phyloP scores from a whole-genome alignment of 257 asterid genomes.

The Paulownia fortunei region DNA sequence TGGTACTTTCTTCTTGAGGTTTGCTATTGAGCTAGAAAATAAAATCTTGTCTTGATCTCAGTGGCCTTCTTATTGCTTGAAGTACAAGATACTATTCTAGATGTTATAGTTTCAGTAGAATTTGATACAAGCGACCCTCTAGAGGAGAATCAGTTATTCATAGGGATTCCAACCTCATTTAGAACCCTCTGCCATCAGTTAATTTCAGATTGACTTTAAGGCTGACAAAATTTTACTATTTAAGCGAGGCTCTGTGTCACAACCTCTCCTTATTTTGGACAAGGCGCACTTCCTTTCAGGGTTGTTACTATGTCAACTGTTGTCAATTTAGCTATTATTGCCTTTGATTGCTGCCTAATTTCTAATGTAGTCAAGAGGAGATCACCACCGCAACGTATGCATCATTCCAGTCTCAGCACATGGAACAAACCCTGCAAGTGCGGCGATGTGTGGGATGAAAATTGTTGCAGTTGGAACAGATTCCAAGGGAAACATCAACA shows the following conservation, averaged over 20 bases:
- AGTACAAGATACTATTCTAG: neutral
- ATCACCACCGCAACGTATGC: slow-evolving; percentile 89
- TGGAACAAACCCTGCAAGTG: slow-evolving; percentile 98
- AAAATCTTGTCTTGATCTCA: neutral
- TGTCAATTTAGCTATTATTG: neutral
- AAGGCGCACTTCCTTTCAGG: too few relatives aligned
- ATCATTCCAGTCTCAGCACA: slow-evolving; percentile 98
- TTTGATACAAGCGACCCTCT: neutral
- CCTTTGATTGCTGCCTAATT: neutral
- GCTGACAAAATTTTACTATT: too few relatives aligned
- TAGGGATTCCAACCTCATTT: too few relatives aligned
- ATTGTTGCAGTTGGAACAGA: slow-evolving; percentile 95
- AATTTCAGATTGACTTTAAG: too few relatives aligned
- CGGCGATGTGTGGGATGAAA: slow-evolving; percentile 99
- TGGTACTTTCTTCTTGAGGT: neutral
- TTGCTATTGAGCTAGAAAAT: neutral
- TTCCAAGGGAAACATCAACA: slow-evolving; percentile 94
- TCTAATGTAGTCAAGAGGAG: slow-evolving; percentile 81
- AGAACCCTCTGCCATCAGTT: too few relatives aligned
- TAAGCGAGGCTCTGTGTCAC: too few relatives aligned
- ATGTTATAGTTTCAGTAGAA: neutral
- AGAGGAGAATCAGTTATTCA: neutral
- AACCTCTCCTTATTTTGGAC: too few relatives aligned
- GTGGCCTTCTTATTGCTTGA: neutral
- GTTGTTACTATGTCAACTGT: neutral